Evolutionary conservation across 2,329 filamentous ascomycete species (phyloP).

Genomic region (Camillea tinctor): DNA sequence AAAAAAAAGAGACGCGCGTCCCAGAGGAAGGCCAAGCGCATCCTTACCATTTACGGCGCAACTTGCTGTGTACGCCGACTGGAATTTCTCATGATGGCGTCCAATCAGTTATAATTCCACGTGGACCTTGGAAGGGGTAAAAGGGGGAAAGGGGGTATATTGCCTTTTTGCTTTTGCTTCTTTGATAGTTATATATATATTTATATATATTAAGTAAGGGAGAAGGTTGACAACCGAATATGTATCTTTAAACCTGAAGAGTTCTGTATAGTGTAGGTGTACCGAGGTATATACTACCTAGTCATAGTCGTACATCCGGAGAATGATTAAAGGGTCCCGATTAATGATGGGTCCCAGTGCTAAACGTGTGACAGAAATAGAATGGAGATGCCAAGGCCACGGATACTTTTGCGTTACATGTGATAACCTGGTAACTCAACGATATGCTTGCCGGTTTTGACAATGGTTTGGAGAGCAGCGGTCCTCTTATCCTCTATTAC

Average conservation of each 20-base stretch:
- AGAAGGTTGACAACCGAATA: too few species aligned
- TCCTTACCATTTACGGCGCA: conserved; percentile 9
- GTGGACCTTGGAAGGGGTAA: too few species aligned
- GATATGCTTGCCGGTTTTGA: not conserved
- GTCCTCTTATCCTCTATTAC: conserved; percentile 2
- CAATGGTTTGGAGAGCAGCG: conserved; percentile 3
- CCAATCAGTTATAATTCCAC: not conserved
- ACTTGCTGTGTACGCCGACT: not conserved
- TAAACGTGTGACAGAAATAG: not conserved
- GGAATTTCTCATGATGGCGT: too few species aligned
- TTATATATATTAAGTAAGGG: too few species aligned
- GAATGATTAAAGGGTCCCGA: not conserved
- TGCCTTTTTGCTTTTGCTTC: too few species aligned
- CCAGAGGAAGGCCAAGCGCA: conserved; percentile 16
- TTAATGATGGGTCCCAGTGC: not conserved
- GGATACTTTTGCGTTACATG: conserved; percentile 3
- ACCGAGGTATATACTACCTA: too few species aligned
- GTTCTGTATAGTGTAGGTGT: too few species aligned
- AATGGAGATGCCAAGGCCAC: not conserved
- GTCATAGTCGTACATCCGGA: not conserved
- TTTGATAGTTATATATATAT: too few species aligned
- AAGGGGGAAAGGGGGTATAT: too few species aligned
- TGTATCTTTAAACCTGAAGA: too few species aligned
- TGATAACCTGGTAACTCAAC: not conserved
- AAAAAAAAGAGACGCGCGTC: conserved; percentile 24